phyloP scores from a whole-genome alignment of 176 grass and related monocot species.

The bread wheat (Triticum aestivum) region IWGSC_CS_RefSeq_v2.1 NC_057803.1:656126942-656127441 shows the following conservation, averaged over 20 bases:
- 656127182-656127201: constrained; percentile 6
- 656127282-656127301: constrained; percentile 21
- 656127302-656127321: constrained; percentile 45
- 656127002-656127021: constrained; percentile 45
- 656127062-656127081: constrained; percentile 41
- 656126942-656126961: constrained; percentile 71
- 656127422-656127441: constrained; percentile 61
- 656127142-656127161: constrained; percentile 43
- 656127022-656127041: constrained; percentile 44
- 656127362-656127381: constrained; percentile 43
- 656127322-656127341: constrained; percentile 63
- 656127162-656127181: constrained; percentile 48
- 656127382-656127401: constrained; percentile 30
- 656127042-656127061: constrained; percentile 52
- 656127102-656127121: constrained; percentile 34
- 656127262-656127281: constrained; percentile 37
- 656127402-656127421: constrained; percentile 42
- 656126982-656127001: constrained; percentile 38
- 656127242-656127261: constrained; percentile 52
- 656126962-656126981: constrained; percentile 43
- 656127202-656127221: constrained; percentile 26
- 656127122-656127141: constrained; percentile 47
- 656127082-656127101: constrained; percentile 34
- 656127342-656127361: constrained; percentile 40
- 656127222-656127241: constrained; percentile 61